Evolutionary conservation across 306 rosid species (phyloP), one percentile per base, ranked within the genome.

Genomic region (Aeschynomene evenia): DNA sequence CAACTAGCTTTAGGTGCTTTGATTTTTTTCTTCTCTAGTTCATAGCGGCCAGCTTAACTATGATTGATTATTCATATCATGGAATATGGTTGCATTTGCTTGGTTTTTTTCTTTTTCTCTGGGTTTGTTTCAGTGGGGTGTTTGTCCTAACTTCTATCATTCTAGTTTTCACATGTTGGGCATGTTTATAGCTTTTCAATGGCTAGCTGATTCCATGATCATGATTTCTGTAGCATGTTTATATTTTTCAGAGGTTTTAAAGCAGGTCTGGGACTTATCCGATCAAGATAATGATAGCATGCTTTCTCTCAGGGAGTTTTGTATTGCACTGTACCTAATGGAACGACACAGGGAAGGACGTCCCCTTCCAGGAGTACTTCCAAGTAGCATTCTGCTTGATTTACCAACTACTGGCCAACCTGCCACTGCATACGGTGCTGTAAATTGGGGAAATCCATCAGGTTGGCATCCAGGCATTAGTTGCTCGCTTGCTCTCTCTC

Each of bases 271-370:
- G 99, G 99, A 95, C 81, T 81, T 95, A 80, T 89, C 99, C 0
- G 99, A 95, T 83, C 97, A 91, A 76, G 99, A 95, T 87, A 91
- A 89, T 59, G 99, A 95, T 85, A 87, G 99, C 87, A 91, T 84
- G 96, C 95, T 95, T 81, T 95, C 99, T 80, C 88, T 86, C 72
- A 83, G 89, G 87, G 99, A 95, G 87, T 95, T 95, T 64, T 91
- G 97, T 79, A 76, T 87, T 62, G 97, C 99, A 56, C 69, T 95
- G 68, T 91, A 91, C 86, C 75, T 95, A 78, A 87, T 95, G 99
- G 99, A 95, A 86, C 86, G 97, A 58, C 84, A 76, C 76, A 86
- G 97, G 77, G 99, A 95, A 82, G 97, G 99, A 13, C 87, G 80
- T 46, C 79, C 79, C 84, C 96, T 89, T 82, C 99, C 99, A 21